Conservation (phyloP, 805 yeast species). For the Nakazawaea peltata region DNA sequence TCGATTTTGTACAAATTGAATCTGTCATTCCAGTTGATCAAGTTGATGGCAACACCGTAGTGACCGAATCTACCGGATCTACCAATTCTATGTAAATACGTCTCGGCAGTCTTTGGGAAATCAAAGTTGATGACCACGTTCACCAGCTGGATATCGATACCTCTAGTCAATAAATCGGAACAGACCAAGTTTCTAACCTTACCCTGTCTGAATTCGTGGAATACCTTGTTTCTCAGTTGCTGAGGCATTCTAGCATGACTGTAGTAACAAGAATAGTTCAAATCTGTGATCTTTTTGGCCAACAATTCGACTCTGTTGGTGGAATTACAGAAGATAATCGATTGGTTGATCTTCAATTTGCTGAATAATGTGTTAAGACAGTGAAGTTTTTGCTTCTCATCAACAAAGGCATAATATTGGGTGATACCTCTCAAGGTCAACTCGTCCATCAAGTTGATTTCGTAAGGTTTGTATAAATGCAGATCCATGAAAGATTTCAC, state of each 20-base stretch:
- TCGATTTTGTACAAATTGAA: conserved; percentile 90
- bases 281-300: conserved; percentile 92
- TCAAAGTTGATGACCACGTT: conserved; percentile 97
- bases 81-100: conserved; percentile 96
- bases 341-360: conserved; percentile 91
- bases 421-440: conserved; percentile 93
- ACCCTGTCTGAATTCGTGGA: conserved; percentile 98
- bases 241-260: conserved; percentile 98
- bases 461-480: conserved; percentile 86
- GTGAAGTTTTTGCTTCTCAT: conserved; percentile 91
- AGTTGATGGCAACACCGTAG: conserved; percentile 93
- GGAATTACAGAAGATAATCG: conserved; percentile 95
- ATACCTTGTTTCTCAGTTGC: conserved; percentile 92
- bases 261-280: conserved; percentile 94
- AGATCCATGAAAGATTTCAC: conserved; percentile 90
- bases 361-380: conserved; percentile 93
- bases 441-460: conserved; percentile 96
- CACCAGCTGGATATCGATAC: conserved; percentile 98
- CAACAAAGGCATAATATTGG: conserved; percentile 97
- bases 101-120: conserved; percentile 97
- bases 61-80: conserved; percentile 99
- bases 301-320: conserved; percentile 92
- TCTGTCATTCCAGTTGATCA: conserved; percentile 95
- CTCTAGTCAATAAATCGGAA: conserved; percentile 93
- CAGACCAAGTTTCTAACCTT: conserved; percentile 96